Evolutionary conservation across 768 basidiomycete genomes (phyloP).

Genomic region (Megacollybia marginata): DNA sequence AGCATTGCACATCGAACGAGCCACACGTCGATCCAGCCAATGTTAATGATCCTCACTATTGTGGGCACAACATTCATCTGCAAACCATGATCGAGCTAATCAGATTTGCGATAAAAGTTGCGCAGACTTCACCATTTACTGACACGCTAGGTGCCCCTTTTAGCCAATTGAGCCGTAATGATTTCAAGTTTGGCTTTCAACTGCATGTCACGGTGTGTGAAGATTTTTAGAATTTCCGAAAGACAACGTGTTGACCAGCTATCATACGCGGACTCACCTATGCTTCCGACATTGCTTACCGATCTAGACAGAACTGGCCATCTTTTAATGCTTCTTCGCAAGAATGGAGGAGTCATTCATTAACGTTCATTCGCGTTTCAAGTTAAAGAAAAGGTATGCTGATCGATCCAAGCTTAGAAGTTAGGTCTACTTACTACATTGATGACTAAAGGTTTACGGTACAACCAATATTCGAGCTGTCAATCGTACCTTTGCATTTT

Average conservation of each 20-base stretch:
- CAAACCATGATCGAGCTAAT: background rate
- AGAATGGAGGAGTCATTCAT: background rate
- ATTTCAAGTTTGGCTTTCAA: background rate
- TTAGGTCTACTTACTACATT: too few relatives aligned
- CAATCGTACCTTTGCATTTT: background rate
- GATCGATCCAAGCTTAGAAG: background rate
- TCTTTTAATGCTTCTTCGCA: background rate
- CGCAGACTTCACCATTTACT: background rate
- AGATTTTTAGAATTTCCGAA: background rate
- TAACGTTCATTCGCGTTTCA: background rate
- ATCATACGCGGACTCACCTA: too few relatives aligned
- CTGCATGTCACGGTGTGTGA: background rate
- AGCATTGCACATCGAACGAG: constrained; percentile 9
- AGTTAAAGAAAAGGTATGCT: background rate
- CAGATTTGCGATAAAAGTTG: background rate
- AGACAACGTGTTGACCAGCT: too few relatives aligned
- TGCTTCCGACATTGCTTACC: background rate
- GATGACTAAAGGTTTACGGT: background rate
- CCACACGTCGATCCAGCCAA: constrained; percentile 8
- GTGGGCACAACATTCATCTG: constrained; percentile 4
- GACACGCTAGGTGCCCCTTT: background rate
- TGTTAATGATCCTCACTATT: constrained; percentile 16
- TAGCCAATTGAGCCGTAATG: background rate
- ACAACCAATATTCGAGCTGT: background rate
- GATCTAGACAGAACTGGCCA: background rate